phyloP scores from a whole-genome alignment of 192 early-diverging fungal species.

The Backusella psychrophila region DNA sequence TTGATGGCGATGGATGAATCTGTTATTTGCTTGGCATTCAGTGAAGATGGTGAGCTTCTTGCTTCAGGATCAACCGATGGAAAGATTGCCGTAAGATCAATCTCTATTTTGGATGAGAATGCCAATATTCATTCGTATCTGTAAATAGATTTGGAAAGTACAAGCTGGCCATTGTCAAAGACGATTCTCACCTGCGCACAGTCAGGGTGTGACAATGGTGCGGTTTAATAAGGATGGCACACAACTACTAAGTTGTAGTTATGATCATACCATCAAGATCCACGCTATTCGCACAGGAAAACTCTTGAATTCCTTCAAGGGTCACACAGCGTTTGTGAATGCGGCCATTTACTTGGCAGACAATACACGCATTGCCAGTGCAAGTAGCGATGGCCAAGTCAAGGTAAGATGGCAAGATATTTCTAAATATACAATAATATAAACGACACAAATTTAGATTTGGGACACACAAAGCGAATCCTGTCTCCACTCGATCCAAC shows the following conservation, averaged over 20 bases:
- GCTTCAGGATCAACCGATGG: constrained; percentile 87
- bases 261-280: constrained; percentile 76
- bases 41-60: constrained; percentile 72
- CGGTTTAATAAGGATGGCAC: constrained; percentile 75
- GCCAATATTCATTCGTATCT: neutral
- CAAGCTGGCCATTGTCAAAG: constrained; percentile 70
- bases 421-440: neutral
- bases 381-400: constrained; percentile 81
- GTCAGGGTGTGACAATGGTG: constrained; percentile 79
- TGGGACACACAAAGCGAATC: constrained; percentile 77
- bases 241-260: constrained; percentile 79
- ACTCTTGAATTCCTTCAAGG: constrained; percentile 85
- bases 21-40: constrained; percentile 76
- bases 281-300: constrained; percentile 92
- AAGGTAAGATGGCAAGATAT: constrained; percentile 52
- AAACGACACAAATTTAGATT: constrained; percentile 49
- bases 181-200: constrained; percentile 82
- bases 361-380: constrained; percentile 67
- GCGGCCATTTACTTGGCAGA: constrained; percentile 70
- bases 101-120: no score
- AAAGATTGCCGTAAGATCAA: constrained; percentile 64
- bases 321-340: constrained; percentile 89
- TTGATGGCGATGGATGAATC: constrained; percentile 92
- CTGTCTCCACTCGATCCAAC: constrained; percentile 57
- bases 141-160: constrained; percentile 72